Evolutionary conservation across 2,329 filamentous ascomycete species (phyloP).

Genomic region (Arthrobotrys musiformis): DNA sequence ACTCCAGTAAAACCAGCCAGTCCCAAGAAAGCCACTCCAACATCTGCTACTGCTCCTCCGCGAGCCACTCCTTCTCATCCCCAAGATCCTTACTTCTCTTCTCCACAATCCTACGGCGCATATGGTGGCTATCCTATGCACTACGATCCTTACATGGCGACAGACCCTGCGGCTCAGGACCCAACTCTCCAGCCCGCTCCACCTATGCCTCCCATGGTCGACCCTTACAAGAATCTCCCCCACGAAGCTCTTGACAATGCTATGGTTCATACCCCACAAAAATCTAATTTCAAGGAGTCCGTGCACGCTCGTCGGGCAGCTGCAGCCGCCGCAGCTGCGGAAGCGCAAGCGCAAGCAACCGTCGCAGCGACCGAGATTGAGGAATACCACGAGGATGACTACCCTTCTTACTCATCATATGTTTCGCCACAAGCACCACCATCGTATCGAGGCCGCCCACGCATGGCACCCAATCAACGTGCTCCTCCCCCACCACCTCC

Average conservation of each 20-base stretch:
- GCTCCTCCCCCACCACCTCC: conserved; percentile 27
- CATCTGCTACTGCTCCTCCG: conserved; percentile 33
- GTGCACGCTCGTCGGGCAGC: conserved; percentile 49
- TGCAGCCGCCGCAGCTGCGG: conserved; percentile 37
- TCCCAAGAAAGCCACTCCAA: conserved; percentile 40
- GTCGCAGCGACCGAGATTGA: conserved; percentile 47
- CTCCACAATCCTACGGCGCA: conserved; percentile 22
- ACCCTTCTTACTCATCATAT: conserved; percentile 32
- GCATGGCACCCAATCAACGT: conserved; percentile 34
- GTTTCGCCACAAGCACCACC: conserved; percentile 37
- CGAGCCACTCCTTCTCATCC: conserved; percentile 34
- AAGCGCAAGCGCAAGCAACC: conserved; percentile 22
- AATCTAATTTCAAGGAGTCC: conserved; percentile 51
- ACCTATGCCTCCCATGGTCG: conserved; percentile 27
- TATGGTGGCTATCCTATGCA: conserved; percentile 52
- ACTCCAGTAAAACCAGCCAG: conserved; percentile 45
- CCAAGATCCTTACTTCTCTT: conserved; percentile 44
- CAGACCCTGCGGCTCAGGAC: conserved; percentile 18
- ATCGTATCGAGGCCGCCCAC: conserved; percentile 47
- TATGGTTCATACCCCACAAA: conserved; percentile 53
- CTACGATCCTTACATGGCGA: conserved; percentile 45
- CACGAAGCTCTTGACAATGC: conserved; percentile 27
- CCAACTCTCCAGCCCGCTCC: conserved; percentile 21
- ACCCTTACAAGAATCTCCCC: conserved; percentile 40
- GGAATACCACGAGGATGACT: conserved; percentile 52